Evolutionary conservation across 345 rosid genomes (phyloP).

Genomic region (Rhodamnia rubescens): DNA sequence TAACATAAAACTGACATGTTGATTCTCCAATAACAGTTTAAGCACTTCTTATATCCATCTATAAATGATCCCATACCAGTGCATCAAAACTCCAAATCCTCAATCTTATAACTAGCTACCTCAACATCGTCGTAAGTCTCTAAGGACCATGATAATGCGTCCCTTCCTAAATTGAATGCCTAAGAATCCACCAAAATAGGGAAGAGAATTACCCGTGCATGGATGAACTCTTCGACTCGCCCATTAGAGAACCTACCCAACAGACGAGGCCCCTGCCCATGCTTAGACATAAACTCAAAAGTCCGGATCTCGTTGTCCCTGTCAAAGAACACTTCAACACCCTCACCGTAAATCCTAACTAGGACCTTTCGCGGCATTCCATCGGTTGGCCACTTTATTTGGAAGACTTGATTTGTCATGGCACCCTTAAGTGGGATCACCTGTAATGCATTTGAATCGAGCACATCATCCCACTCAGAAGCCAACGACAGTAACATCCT

Average conservation of each 20-base stretch:
- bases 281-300: constrained; percentile 75
- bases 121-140: not conserved
- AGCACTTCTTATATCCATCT: not conserved
- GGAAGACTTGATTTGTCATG: constrained; percentile 80
- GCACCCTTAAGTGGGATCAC: constrained; percentile 77
- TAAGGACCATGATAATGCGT: not conserved
- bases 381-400: constrained; percentile 40
- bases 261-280: constrained; percentile 88
- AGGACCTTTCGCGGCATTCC: constrained; percentile 36
- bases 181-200: not conserved
- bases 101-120: not conserved
- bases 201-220: constrained; percentile 52
- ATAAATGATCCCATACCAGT: not conserved
- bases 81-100: not conserved
- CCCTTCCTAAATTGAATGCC: not conserved
- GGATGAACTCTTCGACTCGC: constrained; percentile 80
- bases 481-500: constrained; percentile 48
- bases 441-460: constrained; percentile 47
- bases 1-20: not conserved
- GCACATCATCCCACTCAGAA: constrained; percentile 65
- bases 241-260: constrained; percentile 71
- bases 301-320: constrained; percentile 73
- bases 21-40: not conserved
- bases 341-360: constrained; percentile 86
- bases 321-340: constrained; percentile 77